phyloP scores from a whole-genome alignment of 306 rosid genomes.

The Ormosia semicastrata region DNA sequence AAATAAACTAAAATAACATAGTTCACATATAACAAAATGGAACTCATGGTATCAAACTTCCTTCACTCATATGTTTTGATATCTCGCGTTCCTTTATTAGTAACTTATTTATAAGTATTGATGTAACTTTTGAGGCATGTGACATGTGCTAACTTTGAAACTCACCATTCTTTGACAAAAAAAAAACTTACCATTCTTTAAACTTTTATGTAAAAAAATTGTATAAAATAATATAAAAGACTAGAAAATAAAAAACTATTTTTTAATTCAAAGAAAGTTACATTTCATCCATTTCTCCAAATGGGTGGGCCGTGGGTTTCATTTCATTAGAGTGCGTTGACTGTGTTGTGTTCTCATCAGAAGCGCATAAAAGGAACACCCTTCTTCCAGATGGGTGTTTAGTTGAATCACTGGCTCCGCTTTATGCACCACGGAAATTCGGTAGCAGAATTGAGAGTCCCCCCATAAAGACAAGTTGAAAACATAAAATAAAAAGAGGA shows the following conservation, averaged over 20 bases:
- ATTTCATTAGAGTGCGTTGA: background rate
- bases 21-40: background rate
- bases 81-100: no score
- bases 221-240: background rate
- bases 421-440: slow-evolving; percentile 35
- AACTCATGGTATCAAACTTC: background rate
- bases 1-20: background rate
- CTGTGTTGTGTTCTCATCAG: background rate
- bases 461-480: background rate
- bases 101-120: background rate
- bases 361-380: slow-evolving; percentile 22
- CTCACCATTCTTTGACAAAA: no score
- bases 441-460: slow-evolving; percentile 29
- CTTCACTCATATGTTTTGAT: no score
- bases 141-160: background rate
- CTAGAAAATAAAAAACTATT: background rate
- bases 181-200: no score
- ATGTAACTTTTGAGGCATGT: background rate
- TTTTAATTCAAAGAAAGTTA: background rate
- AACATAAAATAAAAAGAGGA: background rate
- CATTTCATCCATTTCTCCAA: background rate
- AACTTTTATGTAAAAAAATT: no score
- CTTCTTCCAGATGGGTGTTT: slow-evolving; percentile 30
- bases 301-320: background rate
- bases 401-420: slow-evolving; percentile 25